A percentile compares a stretch with the other conserved stretches of the same genome.
phyloP scores from a whole-genome alignment of 1,284 basidiomycete species.

The Trichosporon sp. region DNA sequence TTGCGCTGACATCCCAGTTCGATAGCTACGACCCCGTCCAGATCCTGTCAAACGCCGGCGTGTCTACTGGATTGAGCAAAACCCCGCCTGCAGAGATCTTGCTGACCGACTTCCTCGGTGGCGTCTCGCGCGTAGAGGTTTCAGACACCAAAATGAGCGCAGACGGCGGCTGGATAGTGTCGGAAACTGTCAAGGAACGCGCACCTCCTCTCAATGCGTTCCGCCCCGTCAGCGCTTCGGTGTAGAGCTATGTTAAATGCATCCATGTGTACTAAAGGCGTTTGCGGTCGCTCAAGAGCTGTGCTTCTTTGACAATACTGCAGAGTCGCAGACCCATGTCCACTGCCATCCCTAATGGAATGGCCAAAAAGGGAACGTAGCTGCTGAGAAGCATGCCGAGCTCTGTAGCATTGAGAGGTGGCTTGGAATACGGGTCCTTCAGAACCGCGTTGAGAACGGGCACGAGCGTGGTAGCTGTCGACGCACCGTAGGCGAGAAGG shows the following conservation, averaged over 20 bases:
- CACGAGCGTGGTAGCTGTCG: slow-evolving; percentile 69
- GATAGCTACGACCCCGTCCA: slow-evolving; percentile 66
- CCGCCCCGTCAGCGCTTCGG: neutral
- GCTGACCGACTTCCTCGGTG: slow-evolving; percentile 94
- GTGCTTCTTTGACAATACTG: slow-evolving; percentile 17
- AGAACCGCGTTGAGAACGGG: slow-evolving; percentile 64
- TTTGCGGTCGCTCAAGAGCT: slow-evolving; percentile 14
- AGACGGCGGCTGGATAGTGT: neutral
- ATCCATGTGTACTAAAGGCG: neutral
- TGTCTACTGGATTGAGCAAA: slow-evolving; percentile 76
- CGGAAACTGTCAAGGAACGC: neutral
- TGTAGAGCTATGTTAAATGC: neutral
- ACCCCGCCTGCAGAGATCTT: slow-evolving; percentile 61
- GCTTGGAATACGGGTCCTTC: slow-evolving; percentile 37
- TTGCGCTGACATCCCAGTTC: slow-evolving; percentile 57
- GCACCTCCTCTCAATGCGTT: neutral
- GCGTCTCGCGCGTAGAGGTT: slow-evolving; percentile 75
- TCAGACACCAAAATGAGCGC: neutral
- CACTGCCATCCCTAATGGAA: slow-evolving; percentile 65
- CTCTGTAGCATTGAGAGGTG: slow-evolving; percentile 27
- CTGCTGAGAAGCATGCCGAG: slow-evolving; percentile 61
- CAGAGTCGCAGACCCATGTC: slow-evolving; percentile 57
- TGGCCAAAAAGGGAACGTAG: slow-evolving; percentile 70
- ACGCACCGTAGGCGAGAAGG: slow-evolving; percentile 68
- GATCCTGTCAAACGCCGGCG: slow-evolving; percentile 77